phyloP scores from a whole-genome alignment of 257 asterid species.

The Buddleja alternifolia region DNA sequence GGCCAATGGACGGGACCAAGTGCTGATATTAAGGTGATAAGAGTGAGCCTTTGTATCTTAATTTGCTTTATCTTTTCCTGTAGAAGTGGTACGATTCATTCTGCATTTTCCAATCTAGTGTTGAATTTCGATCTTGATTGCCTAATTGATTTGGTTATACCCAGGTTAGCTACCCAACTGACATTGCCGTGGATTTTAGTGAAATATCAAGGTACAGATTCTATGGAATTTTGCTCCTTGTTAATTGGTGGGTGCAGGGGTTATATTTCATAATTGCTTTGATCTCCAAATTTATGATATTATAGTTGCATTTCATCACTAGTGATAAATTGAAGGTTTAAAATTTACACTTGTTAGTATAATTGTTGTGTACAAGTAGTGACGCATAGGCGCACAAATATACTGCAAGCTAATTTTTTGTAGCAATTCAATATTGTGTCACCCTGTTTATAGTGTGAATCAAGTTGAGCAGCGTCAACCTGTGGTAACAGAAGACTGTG shows the following conservation, averaged over 20 bases:
- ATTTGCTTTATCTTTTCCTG: background rate
- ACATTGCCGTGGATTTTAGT: conserved; percentile 33
- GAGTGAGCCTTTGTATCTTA: background rate
- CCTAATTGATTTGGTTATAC: conserved; percentile 7
- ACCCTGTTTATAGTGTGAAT: conserved; percentile 36
- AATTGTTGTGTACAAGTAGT: background rate
- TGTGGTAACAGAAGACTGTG: conserved; percentile 29
- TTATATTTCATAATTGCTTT: background rate
- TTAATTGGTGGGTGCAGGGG: background rate
- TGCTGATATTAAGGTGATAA: conserved; percentile 46
- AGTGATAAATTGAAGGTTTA: background rate
- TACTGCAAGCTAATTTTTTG: conserved; percentile 12
- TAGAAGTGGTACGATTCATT: background rate
- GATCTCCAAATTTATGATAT: background rate
- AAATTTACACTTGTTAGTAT: background rate
- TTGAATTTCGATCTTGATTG: background rate
- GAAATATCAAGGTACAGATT: conserved; percentile 46
- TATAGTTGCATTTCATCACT: background rate
- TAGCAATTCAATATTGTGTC: conserved; percentile 15
- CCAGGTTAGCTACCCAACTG: conserved; percentile 55
- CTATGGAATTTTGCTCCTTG: background rate
- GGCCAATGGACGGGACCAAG: conserved; percentile 54
- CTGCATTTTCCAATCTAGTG: background rate
- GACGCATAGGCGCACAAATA: background rate
- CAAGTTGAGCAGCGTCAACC: conserved; percentile 33